A percentile compares a stretch with the other conserved stretches of the same genome.
These are phyloP conservation scores for Penicillium freii DNA, from an alignment of 2,329 filamentous ascomycete genomes.

Conservation along the genomic window DNA sequence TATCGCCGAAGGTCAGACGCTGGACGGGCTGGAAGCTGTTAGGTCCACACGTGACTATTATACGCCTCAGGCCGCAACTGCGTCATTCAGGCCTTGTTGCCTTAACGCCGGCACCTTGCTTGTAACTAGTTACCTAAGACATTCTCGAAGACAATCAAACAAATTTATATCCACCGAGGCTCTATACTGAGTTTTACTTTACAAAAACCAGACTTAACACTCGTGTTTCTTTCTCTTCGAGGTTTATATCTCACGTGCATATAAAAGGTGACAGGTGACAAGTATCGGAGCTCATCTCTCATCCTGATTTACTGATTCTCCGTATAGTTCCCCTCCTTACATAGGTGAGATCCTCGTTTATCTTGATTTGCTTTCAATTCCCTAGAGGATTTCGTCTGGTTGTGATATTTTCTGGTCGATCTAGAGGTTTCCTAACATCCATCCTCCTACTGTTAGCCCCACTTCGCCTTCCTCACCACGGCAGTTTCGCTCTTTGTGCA, in stretches of 20 bases:
- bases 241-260: not conserved
- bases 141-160: conserved; percentile 2
- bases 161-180: not conserved
- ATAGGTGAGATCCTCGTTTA: conserved; percentile 12
- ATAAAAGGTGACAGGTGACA: not conserved
- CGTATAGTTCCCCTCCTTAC: conserved; percentile 23
- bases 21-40: conserved; percentile 26
- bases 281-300: not conserved
- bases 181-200: not conserved
- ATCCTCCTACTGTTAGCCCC: not conserved
- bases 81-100: conserved; percentile 19
- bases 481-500: not conserved
- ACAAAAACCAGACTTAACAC: not conserved
- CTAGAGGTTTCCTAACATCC: not conserved
- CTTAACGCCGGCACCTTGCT: conserved; percentile 6
- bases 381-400: not conserved
- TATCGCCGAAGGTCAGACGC: conserved; percentile 17
- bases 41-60: conserved; percentile 18
- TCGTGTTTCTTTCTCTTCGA: no score
- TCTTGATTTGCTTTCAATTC: not conserved
- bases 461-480: not conserved
- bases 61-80: conserved; percentile 16
- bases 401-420: not conserved
- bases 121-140: conserved; percentile 1
- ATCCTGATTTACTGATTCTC: conserved; percentile 2